Evolutionary conservation across 2,329 filamentous ascomycete genomes (phyloP).

Genomic region (Plenodomus lindquistii): DNA sequence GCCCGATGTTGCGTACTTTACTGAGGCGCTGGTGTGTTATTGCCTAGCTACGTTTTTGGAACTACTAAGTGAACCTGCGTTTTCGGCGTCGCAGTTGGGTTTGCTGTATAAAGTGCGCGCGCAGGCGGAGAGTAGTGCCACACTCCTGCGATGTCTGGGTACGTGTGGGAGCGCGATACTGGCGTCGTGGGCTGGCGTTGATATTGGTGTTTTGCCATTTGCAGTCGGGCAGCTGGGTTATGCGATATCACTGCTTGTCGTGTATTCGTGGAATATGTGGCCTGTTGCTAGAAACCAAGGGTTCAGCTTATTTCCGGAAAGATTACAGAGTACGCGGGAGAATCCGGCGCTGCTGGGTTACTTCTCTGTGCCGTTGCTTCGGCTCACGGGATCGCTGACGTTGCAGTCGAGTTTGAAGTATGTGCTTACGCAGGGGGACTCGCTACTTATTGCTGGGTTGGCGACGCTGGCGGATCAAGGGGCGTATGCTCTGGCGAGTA

Average conservation of each 20-base stretch:
- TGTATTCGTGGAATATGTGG: slow-evolving; percentile 70
- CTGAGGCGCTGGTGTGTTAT: slow-evolving; percentile 58
- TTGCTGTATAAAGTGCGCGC: slow-evolving; percentile 81
- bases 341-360: slow-evolving; percentile 24
- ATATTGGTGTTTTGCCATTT: slow-evolving; percentile 82
- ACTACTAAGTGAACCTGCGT: slow-evolving; percentile 83
- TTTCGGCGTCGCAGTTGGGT: slow-evolving; percentile 82
- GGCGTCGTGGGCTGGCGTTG: slow-evolving; percentile 56
- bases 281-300: slow-evolving; percentile 58
- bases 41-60: slow-evolving; percentile 68
- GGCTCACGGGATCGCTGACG: slow-evolving; percentile 79
- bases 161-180: slow-evolving; percentile 74
- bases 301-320: slow-evolving; percentile 69
- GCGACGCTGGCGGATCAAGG: slow-evolving; percentile 82
- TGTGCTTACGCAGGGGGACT: slow-evolving; percentile 90
- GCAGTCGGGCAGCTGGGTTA: slow-evolving; percentile 84
- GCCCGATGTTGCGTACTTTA: slow-evolving; percentile 65
- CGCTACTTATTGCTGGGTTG: slow-evolving; percentile 79
- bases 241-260: slow-evolving; percentile 66
- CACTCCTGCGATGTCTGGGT: slow-evolving; percentile 72
- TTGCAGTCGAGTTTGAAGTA: slow-evolving; percentile 90
- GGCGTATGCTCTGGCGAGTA: slow-evolving; percentile 88
- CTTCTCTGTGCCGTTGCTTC: slow-evolving; percentile 72
- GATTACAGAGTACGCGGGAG: slow-evolving; percentile 44
- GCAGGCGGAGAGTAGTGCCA: slow-evolving; percentile 79